phyloP scores from a whole-genome alignment of 495 filamentous ascomycete species.

The Letharia lupina region DNA sequence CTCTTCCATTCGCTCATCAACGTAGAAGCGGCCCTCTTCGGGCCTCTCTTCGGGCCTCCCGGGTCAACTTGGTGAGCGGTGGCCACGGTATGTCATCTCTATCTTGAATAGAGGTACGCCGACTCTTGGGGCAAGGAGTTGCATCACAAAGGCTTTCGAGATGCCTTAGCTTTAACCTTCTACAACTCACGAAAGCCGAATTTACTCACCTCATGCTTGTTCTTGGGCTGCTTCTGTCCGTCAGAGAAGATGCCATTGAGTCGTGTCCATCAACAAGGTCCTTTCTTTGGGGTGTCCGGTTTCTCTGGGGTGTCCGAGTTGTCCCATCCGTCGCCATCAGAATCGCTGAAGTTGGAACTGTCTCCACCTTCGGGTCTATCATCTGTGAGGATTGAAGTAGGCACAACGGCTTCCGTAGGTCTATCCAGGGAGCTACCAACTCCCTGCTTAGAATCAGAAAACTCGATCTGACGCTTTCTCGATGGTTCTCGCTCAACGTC shows the following conservation, averaged over 20 bases:
- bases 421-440: background rate
- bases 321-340: constrained; percentile 64
- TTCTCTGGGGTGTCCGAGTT: constrained; percentile 57
- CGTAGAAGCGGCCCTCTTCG: constrained; percentile 59
- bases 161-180: constrained; percentile 2
- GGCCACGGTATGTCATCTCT: constrained; percentile 63
- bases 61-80: constrained; percentile 56
- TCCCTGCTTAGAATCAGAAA: background rate
- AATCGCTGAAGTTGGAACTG: constrained; percentile 43
- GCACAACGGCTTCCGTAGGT: background rate
- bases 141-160: constrained; percentile 18
- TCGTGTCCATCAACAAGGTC: constrained; percentile 33
- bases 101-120: constrained; percentile 31
- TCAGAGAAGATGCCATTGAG: constrained; percentile 34
- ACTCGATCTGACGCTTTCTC: background rate
- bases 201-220: constrained; percentile 47
- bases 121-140: constrained; percentile 32
- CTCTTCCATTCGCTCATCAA: constrained; percentile 76
- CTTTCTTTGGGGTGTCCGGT: constrained; percentile 40
- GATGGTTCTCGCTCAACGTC: background rate
- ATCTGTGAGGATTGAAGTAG: background rate
- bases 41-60: constrained; percentile 56
- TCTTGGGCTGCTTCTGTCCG: constrained; percentile 41
- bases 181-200: background rate
- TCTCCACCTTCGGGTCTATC: constrained; percentile 30